These are phyloP conservation scores for Eremochloa ophiuroides DNA, from an alignment of 176 grass and related monocot species.

Conservation along the genomic window DNA sequence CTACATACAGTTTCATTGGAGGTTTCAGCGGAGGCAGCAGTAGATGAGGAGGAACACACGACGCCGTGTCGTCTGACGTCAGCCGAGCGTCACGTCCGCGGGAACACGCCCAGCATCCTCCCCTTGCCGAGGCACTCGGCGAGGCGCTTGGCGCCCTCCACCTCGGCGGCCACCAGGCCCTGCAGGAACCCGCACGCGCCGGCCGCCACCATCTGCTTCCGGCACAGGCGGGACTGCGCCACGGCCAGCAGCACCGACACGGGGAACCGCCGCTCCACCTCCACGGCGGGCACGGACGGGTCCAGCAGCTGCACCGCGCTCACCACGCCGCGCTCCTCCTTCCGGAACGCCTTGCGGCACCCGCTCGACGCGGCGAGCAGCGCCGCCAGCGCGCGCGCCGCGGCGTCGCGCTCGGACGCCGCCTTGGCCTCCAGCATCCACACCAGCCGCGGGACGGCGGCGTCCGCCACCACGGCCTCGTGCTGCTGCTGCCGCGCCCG, in stretches of 20 bases:
- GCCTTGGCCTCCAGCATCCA: slow-evolving; percentile 72
- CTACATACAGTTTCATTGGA: slow-evolving; percentile 30
- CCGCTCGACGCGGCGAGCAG: slow-evolving; percentile 33
- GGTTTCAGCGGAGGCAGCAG: too few relatives aligned
- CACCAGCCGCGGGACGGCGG: slow-evolving; percentile 42
- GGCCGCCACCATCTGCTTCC: slow-evolving; percentile 80
- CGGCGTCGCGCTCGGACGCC: slow-evolving; percentile 44
- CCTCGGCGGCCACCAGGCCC: slow-evolving; percentile 44
- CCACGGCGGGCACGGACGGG: too few relatives aligned
- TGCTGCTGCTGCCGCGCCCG: slow-evolving; percentile 23
- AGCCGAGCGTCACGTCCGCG: slow-evolving; percentile 56
- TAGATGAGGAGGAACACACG: too few relatives aligned
- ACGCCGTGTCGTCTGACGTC: too few relatives aligned
- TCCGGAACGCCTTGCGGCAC: slow-evolving; percentile 56
- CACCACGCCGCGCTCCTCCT: slow-evolving; percentile 66
- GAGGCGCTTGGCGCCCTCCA: slow-evolving; percentile 79
- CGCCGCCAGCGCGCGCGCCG: slow-evolving; percentile 51
- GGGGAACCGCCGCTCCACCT: not conserved
- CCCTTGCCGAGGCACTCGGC: slow-evolving; percentile 65
- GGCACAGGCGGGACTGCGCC: slow-evolving; percentile 54
- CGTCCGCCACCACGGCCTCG: slow-evolving; percentile 32
- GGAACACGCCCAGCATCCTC: slow-evolving; percentile 84
- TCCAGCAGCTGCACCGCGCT: slow-evolving; percentile 65
- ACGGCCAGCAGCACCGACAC: slow-evolving; percentile 49
- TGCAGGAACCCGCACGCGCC: slow-evolving; percentile 78